Evolutionary conservation across 164 flowering plant species (phyloP).

Genomic region (Magnolia kwangsiensis): DNA sequence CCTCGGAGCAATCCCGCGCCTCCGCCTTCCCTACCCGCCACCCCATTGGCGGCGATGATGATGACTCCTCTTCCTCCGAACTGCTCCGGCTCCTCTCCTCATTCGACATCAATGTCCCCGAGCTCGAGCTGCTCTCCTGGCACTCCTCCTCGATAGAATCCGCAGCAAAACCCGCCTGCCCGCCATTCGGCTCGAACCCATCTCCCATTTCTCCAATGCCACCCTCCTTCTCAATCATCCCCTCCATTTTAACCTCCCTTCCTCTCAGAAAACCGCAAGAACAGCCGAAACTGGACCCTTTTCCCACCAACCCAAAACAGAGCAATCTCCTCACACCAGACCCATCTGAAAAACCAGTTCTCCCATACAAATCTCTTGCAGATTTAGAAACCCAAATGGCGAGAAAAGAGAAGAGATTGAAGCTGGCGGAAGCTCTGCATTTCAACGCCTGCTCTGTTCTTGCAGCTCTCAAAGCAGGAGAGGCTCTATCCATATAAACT

Average conservation of each 20-base stretch:
- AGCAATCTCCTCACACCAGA: conserved; percentile 9
- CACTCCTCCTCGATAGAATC: conserved; percentile 18
- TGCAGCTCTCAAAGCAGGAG: background rate
- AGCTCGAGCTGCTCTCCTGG: conserved; percentile 27
- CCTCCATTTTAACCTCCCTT: conserved; percentile 32
- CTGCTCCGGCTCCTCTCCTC: conserved; percentile 51
- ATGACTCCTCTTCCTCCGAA: conserved; percentile 28
- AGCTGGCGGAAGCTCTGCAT: background rate
- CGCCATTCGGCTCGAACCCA: conserved; percentile 21
- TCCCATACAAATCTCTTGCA: background rate
- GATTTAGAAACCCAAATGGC: conserved; percentile 10
- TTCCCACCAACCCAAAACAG: background rate
- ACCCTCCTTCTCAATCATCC: conserved; percentile 23
- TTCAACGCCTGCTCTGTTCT: conserved; percentile 7
- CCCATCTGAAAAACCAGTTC: background rate
- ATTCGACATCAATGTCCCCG: conserved; percentile 43
- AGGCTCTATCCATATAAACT: conserved; percentile 12
- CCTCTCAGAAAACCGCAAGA: background rate
- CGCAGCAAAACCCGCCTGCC: conserved; percentile 13
- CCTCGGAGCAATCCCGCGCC: conserved; percentile 22
- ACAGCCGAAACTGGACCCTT: background rate
- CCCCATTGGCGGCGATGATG: conserved; percentile 34
- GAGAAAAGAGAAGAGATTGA: conserved; percentile 7
- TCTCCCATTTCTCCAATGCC: conserved; percentile 10
- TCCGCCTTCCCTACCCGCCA: conserved; percentile 35